These are phyloP conservation scores for Reutealis trisperma DNA, from an alignment of 345 rosid species.

Conservation along the genomic window DNA sequence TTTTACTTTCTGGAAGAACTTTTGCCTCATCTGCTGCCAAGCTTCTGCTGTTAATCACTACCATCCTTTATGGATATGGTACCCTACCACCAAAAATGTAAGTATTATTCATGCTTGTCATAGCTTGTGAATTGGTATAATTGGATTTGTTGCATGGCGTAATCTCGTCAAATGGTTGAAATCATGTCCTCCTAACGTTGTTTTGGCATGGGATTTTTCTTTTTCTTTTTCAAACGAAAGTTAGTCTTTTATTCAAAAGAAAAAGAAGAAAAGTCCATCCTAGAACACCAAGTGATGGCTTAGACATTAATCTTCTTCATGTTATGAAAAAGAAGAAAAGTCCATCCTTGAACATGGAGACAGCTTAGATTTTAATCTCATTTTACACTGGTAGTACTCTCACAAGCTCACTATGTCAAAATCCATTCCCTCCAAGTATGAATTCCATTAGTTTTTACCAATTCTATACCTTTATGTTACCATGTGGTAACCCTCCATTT, in stretches of 20 bases:
- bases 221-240: background rate
- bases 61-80: constrained; percentile 55
- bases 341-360: background rate
- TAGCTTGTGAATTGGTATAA: background rate
- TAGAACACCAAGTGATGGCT: background rate
- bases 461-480: background rate
- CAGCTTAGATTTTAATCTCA: background rate
- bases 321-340: background rate
- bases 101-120: constrained; percentile 32
- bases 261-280: background rate
- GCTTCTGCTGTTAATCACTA: constrained; percentile 53
- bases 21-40: constrained; percentile 69
- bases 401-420: background rate
- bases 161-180: background rate
- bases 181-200: background rate
- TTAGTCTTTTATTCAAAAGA: background rate
- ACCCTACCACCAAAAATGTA: constrained; percentile 60
- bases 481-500: background rate
- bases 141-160: background rate
- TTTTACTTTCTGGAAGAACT: constrained; percentile 71
- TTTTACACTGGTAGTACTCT: background rate
- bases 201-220: background rate
- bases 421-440: background rate
- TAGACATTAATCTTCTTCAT: background rate
- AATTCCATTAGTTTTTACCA: background rate